phyloP scores from a whole-genome alignment of 225 moss, liverwort and hornwort species.

The Thuidium tamariscinum region DNA sequence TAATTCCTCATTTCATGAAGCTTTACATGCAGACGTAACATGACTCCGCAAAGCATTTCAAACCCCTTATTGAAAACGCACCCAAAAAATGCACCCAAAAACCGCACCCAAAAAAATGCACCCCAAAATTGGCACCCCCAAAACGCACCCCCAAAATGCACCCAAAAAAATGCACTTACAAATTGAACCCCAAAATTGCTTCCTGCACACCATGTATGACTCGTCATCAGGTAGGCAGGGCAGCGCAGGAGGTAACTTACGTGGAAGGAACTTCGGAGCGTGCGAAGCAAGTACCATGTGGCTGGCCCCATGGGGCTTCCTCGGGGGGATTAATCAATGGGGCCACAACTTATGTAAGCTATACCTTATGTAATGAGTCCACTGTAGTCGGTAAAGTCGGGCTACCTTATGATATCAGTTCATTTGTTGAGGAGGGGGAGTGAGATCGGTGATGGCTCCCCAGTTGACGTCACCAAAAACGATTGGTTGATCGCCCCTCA shows the following conservation, averaged over 20 bases:
- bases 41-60: neutral
- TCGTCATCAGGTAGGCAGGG: neutral
- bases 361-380: no score
- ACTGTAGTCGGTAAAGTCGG: neutral
- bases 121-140: no score
- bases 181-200: no score
- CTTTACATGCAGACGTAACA: neutral
- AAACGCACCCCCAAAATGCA: no score
- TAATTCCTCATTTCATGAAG: neutral
- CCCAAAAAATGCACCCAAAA: no score
- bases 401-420: neutral
- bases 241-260: neutral
- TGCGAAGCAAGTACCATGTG: neutral
- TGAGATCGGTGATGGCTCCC: no score
- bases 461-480: rapidly evolving
- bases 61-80: neutral
- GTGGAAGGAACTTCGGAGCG: neutral
- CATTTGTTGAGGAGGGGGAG: neutral
- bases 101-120: no score
- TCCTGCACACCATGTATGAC: neutral
- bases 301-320: neutral
- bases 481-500: neutral
- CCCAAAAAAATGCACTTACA: no score
- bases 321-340: neutral
- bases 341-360: neutral